A percentile compares a stretch with the other conserved stretches of the same genome.
These are phyloP conservation scores for Hordeum marinum DNA, from an alignment of 176 grass and related monocot genomes.

Conservation along the genomic window DNA sequence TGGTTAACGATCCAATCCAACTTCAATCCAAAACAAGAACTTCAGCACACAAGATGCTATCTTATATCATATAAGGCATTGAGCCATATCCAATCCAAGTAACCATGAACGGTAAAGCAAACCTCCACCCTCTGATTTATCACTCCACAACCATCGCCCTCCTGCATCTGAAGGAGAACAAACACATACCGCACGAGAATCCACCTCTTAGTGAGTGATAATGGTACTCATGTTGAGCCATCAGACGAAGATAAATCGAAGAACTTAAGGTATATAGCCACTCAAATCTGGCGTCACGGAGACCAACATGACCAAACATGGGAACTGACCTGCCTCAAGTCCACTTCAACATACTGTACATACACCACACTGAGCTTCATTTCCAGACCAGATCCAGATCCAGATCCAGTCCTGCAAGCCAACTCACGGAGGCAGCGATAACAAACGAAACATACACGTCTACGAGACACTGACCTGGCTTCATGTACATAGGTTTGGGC, in stretches of 20 bases:
- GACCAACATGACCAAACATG: neutral
- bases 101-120: neutral
- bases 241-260: too few species aligned
- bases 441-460: neutral
- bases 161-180: neutral
- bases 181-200: neutral
- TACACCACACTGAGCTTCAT: neutral
- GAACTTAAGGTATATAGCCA: too few species aligned
- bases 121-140: slow-evolving; percentile 2
- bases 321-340: neutral
- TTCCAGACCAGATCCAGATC: neutral
- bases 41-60: neutral
- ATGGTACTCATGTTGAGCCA: neutral
- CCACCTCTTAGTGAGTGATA: neutral
- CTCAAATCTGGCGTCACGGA: too few species aligned
- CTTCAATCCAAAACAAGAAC: neutral
- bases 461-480: neutral
- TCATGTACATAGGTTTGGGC: neutral
- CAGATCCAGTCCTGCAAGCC: neutral
- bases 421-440: neutral
- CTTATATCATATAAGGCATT: neutral
- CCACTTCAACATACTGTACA: neutral
- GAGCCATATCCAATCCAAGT: neutral
- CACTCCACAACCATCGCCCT: neutral
- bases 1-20: neutral